Evolutionary conservation across 2,329 filamentous ascomycete genomes (phyloP), one percentile per base, ranked within the genome.

Genomic region (Chalara sp.): DNA sequence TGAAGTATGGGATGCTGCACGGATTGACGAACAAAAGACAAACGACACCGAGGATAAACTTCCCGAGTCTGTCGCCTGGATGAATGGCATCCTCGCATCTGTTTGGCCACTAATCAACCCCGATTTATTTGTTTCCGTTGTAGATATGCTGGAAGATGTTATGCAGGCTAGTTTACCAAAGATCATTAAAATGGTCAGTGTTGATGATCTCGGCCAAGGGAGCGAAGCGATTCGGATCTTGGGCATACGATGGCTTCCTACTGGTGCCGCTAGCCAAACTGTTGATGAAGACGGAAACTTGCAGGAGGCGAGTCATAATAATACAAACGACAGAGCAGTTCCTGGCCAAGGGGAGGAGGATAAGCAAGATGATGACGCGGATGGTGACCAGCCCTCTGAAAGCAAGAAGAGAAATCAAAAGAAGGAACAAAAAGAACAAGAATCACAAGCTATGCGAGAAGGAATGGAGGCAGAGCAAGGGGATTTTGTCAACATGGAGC

Each of bases 71-170:
- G 78, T 81, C 1, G 75, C 81, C 48, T 89, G 86, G 86, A 73
- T 89, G 49, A 89, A 89, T 62, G 83, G 79, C 5, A 65, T 89
- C 1, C 62, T 89, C 6, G 72, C 76, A 4, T 79, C 84, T 1
- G 75, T 89, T 5, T 89, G 86, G 86, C 84, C 84, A 0, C 72
- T 90, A 32, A 76, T 89, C 61, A 89, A 89, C 61, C 86, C 86
- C 0, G 86, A 89, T 58, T 72, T 90, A 1, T 89, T 89, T 59
- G 75, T 78, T 1, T 81, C 79, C 33, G 65, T 89, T 2, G 77
- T 81, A 0, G 86, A 89, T 59, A 86, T 80, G 31, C 75, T 90
- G 4, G 86, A 89, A 66, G 86, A 89, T 63, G 83, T 89, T 45
- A 89, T 89, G 86, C 86, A 89, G 68, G 85, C 86, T 2, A 86